Conservation (phyloP, 192 early-diverging fungal genomes). For the Umbelopsis sp. region DNA sequence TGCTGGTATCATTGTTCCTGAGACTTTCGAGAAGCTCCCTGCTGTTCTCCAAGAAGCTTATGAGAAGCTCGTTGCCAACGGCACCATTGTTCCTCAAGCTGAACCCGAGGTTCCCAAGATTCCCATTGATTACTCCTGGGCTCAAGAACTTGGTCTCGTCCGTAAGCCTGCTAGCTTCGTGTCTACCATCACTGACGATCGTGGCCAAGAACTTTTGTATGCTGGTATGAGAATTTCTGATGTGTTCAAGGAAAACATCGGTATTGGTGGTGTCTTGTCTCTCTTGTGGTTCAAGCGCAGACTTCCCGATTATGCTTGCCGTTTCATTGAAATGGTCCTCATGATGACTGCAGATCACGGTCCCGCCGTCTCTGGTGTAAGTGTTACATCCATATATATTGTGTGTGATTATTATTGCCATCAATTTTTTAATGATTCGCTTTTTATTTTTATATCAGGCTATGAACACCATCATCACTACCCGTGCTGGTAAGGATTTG, state of each 20-base stretch:
- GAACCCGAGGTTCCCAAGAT: constrained; percentile 98
- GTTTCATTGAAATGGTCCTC: constrained; percentile 99
- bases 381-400: constrained; percentile 45
- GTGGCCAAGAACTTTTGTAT: constrained; percentile 98
- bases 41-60: constrained; percentile 78
- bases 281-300: constrained; percentile 99
- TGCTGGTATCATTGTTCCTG: constrained; percentile 90
- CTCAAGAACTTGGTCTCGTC: constrained; percentile 96
- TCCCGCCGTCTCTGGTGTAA: constrained; percentile 92
- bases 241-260: constrained; percentile 98
- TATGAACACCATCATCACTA: constrained; percentile 87
- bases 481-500: constrained; percentile 97
- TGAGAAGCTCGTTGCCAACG: constrained; percentile 71
- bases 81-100: constrained; percentile 66
- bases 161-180: constrained; percentile 98
- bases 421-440: constrained; percentile 27
- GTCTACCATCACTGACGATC: constrained; percentile 98
- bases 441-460: constrained; percentile 82
- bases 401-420: neutral
- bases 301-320: constrained; percentile 90
- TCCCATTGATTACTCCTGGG: constrained; percentile 99
- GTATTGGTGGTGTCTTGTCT: constrained; percentile 95
- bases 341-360: constrained; percentile 99
- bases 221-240: constrained; percentile 98
- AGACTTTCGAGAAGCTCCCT: constrained; percentile 96